These are phyloP conservation scores for Stephania yunnanensis DNA, from an alignment of 164 flowering plant species.

Conservation along the genomic window DNA sequence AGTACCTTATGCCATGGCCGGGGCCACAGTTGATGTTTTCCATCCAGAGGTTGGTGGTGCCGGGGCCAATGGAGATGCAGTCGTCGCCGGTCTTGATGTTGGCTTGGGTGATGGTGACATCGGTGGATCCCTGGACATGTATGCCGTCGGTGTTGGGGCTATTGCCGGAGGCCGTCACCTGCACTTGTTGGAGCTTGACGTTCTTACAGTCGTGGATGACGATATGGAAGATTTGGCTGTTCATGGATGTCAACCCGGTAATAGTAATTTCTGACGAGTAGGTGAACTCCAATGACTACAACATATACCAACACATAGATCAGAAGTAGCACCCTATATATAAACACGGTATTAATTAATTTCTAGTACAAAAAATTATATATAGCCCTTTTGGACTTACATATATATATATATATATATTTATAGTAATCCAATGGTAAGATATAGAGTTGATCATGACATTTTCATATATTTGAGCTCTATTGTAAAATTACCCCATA, in stretches of 20 bases:
- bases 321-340: neutral
- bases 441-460: no score
- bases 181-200: slow-evolving; percentile 2
- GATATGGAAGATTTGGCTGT: slow-evolving; percentile 3
- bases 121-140: neutral
- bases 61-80: slow-evolving; percentile 12
- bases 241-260: slow-evolving; percentile 2
- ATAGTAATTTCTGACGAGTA: neutral
- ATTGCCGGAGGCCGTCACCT: slow-evolving; percentile 2
- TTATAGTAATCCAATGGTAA: no score
- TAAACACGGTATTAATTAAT: no score
- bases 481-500: no score
- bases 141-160: slow-evolving; percentile 14
- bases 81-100: slow-evolving; percentile 12
- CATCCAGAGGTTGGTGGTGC: slow-evolving; percentile 5
- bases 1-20: slow-evolving; percentile 13
- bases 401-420: no score
- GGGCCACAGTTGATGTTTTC: slow-evolving; percentile 5
- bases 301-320: neutral
- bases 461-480: no score
- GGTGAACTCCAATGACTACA: slow-evolving; percentile 18
- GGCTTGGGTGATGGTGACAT: neutral
- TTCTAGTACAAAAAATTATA: no score
- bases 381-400: no score
- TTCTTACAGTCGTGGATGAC: neutral